These are phyloP conservation scores for Phialophora expanda DNA, from an alignment of 2,329 filamentous ascomycete genomes.

Conservation along the genomic window DNA sequence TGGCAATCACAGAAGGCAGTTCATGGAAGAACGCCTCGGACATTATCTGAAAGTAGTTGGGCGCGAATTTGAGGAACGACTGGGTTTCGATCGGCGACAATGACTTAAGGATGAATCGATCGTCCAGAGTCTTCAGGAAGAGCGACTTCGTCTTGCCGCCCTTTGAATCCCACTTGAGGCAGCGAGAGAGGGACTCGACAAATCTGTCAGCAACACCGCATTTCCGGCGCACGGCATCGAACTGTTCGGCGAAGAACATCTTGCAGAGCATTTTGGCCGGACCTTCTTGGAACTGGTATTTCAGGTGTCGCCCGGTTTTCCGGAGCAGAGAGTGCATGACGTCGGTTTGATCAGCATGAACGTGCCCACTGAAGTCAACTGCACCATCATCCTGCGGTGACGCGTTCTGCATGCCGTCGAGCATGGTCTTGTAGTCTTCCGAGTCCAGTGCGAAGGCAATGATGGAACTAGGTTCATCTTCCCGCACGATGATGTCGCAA, in stretches of 20 bases:
- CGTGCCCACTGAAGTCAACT: conserved; percentile 43
- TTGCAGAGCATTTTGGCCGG: conserved; percentile 97
- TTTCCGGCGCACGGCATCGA: conserved; percentile 89
- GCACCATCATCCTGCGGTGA: conserved; percentile 39
- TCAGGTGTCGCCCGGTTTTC: conserved; percentile 87
- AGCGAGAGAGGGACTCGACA: conserved; percentile 90
- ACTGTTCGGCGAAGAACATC: conserved; percentile 97
- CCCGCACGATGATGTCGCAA: conserved; percentile 93
- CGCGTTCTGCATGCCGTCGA: conserved; percentile 56
- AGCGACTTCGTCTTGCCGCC: conserved; percentile 97
- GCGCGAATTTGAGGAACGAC: conserved; percentile 92
- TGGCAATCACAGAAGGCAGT: conserved; percentile 93
- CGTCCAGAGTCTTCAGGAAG: conserved; percentile 94
- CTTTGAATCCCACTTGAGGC: conserved; percentile 96
- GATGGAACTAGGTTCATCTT: conserved; percentile 95
- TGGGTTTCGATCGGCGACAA: conserved; percentile 89
- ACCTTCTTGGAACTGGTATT: conserved; percentile 93
- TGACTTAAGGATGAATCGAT: conserved; percentile 90
- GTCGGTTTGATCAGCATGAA: conserved; percentile 62
- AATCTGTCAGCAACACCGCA: conserved; percentile 93
- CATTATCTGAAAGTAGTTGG: conserved; percentile 97
- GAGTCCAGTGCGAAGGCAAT: conserved; percentile 92
- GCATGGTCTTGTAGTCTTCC: conserved; percentile 81
- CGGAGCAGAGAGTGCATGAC: conserved; percentile 85
- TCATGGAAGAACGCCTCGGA: conserved; percentile 94